Evolutionary conservation across 495 filamentous ascomycete genomes (phyloP), one percentile per base, ranked within the genome.

Genomic region (Annulohypoxylon nitens): DNA sequence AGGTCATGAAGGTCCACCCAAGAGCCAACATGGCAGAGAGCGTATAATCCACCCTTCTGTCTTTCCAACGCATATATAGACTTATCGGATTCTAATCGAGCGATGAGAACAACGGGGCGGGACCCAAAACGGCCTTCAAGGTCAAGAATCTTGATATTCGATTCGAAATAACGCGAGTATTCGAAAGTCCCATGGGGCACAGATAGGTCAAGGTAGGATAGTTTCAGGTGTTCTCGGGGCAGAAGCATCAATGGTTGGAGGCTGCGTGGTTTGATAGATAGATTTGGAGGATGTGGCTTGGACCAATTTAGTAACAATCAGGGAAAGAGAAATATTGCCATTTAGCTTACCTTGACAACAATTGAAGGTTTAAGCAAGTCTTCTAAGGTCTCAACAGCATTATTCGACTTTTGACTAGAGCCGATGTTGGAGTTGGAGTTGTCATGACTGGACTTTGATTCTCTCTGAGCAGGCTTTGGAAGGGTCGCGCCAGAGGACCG

Each of bases 1-100:
- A 90, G 74, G 70, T 81, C 76, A 63, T 85, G 79, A 33, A 89
- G 70, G 67, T 86, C 86, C 14, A 94, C 87, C 88, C 89, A 91
- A 2, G 82, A 76, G 0, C 86, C 90, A 57, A 97, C 82, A 70
- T 89, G 91, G 73, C 89, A 94, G 8, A 96, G 73, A 12, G 89
- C 88, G 78, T 93, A 97, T 10, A 93, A 83, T 0, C 88, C 88
- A 51, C 79, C 75, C 55, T 85, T 85, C 30, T 92, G 90, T n/a
- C 87, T 81, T 80, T 97, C 94, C 36, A 97, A 78, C 12, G 89
- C 91, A 78, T 91, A 95, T 4, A 92, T 70, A 7, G 83, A 84
- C 23, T 84, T 86, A 75, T 87, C 87, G 8, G 80, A 81, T 41
- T 90, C 85, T 23, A 89, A 83, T 55, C 89, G 84, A 33, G 90